phyloP scores from a whole-genome alignment of 2,329 filamentous ascomycete genomes.

The Alternaria postmessia region DNA sequence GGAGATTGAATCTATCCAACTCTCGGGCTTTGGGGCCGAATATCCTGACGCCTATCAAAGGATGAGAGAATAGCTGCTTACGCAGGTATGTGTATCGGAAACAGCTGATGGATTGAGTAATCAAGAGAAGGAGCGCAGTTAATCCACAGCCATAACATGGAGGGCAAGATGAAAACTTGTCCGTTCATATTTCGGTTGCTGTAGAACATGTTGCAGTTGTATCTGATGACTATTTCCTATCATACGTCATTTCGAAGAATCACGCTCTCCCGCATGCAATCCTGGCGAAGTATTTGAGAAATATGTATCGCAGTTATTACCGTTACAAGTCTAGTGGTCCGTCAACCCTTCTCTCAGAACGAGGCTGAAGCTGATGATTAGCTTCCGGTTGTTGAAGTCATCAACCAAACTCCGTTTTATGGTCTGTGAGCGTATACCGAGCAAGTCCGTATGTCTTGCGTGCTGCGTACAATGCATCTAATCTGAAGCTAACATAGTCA shows the following conservation, averaged over 20 bases:
- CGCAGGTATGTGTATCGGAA: background rate
- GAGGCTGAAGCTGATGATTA: background rate
- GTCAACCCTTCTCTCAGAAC: background rate
- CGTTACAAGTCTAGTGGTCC: background rate
- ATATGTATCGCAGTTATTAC: background rate
- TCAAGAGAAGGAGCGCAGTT: background rate
- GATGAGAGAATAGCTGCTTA: background rate
- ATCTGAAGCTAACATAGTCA: background rate
- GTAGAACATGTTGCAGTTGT: background rate
- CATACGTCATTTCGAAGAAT: background rate
- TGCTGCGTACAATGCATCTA: background rate
- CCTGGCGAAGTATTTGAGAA: background rate
- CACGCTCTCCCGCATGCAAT: background rate
- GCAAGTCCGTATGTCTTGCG: background rate
- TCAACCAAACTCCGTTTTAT: background rate
- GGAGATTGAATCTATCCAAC: background rate
- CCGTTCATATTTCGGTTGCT: background rate
- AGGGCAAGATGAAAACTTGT: background rate
- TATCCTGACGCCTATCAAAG: background rate
- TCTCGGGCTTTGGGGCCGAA: background rate
- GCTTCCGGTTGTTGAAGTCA: background rate
- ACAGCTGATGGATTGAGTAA: background rate
- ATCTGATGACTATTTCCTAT: background rate
- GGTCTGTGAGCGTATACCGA: background rate
- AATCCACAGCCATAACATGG: background rate